Evolutionary conservation across 2,329 filamentous ascomycete species (phyloP).

Genomic region (Alternaria brassicicola): DNA sequence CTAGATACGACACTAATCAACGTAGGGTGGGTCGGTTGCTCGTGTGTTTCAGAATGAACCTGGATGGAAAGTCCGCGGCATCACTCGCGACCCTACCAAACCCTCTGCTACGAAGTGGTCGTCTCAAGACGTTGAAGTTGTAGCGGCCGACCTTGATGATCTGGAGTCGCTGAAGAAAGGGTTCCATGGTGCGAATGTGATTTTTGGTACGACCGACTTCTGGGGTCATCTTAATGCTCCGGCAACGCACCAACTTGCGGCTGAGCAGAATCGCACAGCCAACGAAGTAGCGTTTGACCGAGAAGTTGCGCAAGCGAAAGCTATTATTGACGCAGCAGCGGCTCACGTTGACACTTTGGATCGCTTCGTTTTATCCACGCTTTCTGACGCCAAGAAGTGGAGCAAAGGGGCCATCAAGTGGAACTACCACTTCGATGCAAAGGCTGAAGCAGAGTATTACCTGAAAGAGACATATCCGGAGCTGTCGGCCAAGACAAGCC

Average conservation of each 20-base stretch:
- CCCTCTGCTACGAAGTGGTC: constrained; percentile 41
- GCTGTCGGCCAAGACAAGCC: constrained; percentile 35
- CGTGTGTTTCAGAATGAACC: constrained; percentile 29
- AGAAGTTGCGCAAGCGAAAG: constrained; percentile 50
- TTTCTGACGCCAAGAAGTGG: constrained; percentile 43
- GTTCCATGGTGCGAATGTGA: constrained; percentile 25
- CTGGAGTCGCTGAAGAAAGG: constrained; percentile 17
- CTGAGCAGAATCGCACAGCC: constrained; percentile 28
- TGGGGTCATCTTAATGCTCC: constrained; percentile 26
- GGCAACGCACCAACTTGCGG: constrained; percentile 17
- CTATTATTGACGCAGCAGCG: constrained; percentile 51
- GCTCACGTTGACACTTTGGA: constrained; percentile 44
- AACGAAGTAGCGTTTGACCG: constrained; percentile 44
- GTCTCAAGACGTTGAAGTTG: constrained; percentile 25
- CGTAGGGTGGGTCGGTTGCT: constrained; percentile 24
- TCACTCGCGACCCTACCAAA: constrained; percentile 54
- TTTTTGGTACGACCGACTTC: constrained; percentile 53
- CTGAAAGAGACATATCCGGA: constrained; percentile 43
- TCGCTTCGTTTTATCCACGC: constrained; percentile 54
- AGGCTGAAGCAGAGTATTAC: constrained; percentile 48
- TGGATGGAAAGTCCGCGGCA: constrained; percentile 39
- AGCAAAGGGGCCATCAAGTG: constrained; percentile 43
- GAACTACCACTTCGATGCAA: constrained; percentile 52
- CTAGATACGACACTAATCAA: not conserved
- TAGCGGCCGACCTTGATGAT: constrained; percentile 24